phyloP scores from a whole-genome alignment of 371 early-diverging fungal species.

The Phascolomyces articulosus region DNA sequence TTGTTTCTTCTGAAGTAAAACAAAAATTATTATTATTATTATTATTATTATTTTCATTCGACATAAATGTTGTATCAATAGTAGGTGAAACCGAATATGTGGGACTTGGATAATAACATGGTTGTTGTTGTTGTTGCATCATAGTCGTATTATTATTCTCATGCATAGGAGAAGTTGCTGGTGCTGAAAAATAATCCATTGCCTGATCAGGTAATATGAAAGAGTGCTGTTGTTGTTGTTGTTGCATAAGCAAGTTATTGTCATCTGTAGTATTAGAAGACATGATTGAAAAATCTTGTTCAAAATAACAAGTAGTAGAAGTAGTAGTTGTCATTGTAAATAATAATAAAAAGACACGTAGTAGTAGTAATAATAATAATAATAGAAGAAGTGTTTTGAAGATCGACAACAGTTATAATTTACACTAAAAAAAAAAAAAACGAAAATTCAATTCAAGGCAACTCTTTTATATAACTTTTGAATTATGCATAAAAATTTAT shows the following conservation, averaged over 20 bases:
- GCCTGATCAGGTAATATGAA: conserved; percentile 4
- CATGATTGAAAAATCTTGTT: not conserved
- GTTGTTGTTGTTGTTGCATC: not conserved
- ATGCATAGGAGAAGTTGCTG: not conserved
- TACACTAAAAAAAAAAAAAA: no score
- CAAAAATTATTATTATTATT: not conserved
- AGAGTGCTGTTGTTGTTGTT: not conserved
- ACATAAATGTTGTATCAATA: not conserved
- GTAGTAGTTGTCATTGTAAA: no score
- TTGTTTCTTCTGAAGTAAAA: not conserved
- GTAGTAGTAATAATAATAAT: no score
- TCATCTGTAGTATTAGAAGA: not conserved
- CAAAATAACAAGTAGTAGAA: not conserved
- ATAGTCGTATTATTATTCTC: not conserved
- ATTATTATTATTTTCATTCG: not conserved
- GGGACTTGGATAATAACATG: conserved; percentile 1
- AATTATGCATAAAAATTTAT: no score
- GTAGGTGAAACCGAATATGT: not conserved
- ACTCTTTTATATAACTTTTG: no score
- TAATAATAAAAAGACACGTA: no score
- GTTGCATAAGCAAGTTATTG: not conserved
- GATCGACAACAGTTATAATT: no score
- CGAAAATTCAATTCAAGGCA: no score
- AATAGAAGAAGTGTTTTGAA: no score
- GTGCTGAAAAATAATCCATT: not conserved